Evolutionary conservation across 2,329 filamentous ascomycete species (phyloP).

Genomic region (Colletotrichum sp.): DNA sequence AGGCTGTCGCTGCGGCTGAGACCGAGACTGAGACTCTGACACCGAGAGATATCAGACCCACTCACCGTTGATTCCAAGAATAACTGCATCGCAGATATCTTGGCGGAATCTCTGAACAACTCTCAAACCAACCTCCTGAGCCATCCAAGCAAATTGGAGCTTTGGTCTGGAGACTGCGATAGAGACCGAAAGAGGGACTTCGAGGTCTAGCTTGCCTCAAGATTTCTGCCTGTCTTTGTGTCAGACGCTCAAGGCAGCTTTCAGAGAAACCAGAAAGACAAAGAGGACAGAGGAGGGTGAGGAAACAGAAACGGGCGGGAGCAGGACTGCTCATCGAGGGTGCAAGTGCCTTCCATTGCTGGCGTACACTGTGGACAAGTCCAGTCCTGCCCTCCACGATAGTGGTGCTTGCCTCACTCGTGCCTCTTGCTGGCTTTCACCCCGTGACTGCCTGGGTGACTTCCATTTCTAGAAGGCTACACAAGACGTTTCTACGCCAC

Average conservation of each 20-base stretch:
- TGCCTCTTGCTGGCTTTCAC: not conserved
- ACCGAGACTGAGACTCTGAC: constrained; percentile 6
- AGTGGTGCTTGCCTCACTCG: not conserved
- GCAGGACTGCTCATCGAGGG: not conserved
- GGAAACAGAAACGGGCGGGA: not conserved
- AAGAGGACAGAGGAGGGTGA: not conserved
- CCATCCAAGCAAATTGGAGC: not conserved
- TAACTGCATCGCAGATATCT: constrained; percentile 12
- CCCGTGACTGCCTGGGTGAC: not conserved
- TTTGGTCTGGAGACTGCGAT: not conserved
- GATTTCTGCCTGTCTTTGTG: not conserved
- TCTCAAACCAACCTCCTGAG: constrained; percentile 1
- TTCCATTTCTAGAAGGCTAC: not conserved
- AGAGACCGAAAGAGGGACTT: not conserved
- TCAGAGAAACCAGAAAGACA: not conserved
- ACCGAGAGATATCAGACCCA: constrained; percentile 1
- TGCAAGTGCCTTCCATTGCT: constrained; percentile 1
- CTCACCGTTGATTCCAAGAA: constrained; percentile 3
- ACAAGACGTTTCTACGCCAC: not conserved
- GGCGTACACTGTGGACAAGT: not conserved
- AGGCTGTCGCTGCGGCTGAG: constrained; percentile 5
- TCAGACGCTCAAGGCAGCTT: not conserved
- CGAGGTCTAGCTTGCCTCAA: not conserved
- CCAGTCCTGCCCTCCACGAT: not conserved
- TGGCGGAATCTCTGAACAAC: not conserved